Evolutionary conservation across 2,329 filamentous ascomycete genomes (phyloP).

Genomic region (Hymenoscyphus infarciens): DNA sequence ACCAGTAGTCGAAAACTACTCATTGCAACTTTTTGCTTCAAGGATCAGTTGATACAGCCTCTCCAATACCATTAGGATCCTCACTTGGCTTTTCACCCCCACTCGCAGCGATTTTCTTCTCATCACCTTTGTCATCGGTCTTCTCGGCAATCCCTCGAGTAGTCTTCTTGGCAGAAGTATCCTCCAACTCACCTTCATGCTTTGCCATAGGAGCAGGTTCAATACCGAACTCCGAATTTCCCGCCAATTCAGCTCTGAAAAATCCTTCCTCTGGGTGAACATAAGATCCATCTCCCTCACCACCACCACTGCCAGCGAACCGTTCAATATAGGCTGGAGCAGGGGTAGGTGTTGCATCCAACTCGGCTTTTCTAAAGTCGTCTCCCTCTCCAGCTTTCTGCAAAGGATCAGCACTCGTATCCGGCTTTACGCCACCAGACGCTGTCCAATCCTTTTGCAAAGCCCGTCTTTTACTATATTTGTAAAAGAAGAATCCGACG

Average conservation of each 20-base stretch:
- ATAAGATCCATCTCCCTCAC: neutral
- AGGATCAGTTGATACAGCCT: neutral
- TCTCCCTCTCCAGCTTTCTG: neutral
- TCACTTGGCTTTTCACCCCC: neutral
- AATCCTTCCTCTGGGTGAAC: neutral
- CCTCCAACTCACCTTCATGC: neutral
- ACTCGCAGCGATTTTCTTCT: neutral
- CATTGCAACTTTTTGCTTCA: neutral
- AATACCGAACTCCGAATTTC: neutral
- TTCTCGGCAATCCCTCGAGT: neutral
- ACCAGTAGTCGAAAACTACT: neutral
- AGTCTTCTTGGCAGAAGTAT: neutral
- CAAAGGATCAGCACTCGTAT: neutral
- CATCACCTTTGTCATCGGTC: neutral
- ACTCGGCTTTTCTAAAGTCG: neutral
- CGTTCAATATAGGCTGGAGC: neutral
- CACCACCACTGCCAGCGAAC: neutral
- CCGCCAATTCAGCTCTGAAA: neutral
- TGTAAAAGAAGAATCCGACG: neutral
- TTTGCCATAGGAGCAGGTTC: neutral
- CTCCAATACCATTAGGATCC: neutral
- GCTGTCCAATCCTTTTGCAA: neutral
- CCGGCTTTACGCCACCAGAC: neutral
- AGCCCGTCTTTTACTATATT: neutral
- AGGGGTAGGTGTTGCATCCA: neutral